Conservation (phyloP, 2,329 filamentous ascomycete species). For the Fusarium austroafricanum region DNA sequence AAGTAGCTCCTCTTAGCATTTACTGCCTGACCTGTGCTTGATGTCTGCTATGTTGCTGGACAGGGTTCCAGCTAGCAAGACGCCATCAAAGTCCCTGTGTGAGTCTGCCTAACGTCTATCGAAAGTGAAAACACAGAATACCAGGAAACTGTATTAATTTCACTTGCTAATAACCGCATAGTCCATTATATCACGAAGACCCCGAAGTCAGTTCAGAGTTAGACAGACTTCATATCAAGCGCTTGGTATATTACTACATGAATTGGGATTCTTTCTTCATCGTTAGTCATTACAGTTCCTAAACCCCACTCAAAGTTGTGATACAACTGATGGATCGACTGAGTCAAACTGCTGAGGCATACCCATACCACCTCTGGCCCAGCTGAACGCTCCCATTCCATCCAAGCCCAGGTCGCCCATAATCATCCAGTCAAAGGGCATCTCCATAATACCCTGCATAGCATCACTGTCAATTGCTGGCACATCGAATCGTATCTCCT, state of each 20-base stretch:
- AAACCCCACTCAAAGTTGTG: slow-evolving; percentile 20
- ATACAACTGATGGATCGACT: slow-evolving; percentile 32
- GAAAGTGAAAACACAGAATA: too few species aligned
- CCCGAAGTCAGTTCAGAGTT: background rate
- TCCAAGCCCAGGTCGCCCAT: slow-evolving; percentile 41
- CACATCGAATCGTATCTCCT: background rate
- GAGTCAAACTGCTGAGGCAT: slow-evolving; percentile 30
- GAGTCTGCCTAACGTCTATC: too few species aligned
- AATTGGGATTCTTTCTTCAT: slow-evolving; percentile 14
- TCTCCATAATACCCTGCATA: slow-evolving; percentile 43
- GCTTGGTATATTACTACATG: background rate
- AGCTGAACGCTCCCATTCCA: slow-evolving; percentile 35
- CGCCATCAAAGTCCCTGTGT: background rate
- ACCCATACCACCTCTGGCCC: slow-evolving; percentile 17
- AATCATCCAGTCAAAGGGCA: slow-evolving; percentile 44
- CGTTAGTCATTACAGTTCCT: background rate
- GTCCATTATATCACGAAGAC: background rate
- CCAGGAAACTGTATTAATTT: too few species aligned
- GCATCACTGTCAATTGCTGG: slow-evolving; percentile 15
- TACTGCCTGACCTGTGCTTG: background rate
- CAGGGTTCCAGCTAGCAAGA: background rate
- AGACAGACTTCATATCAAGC: slow-evolving; percentile 4
- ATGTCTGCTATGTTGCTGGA: too few species aligned
- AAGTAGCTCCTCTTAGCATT: background rate
- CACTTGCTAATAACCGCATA: too few species aligned